Evolutionary conservation across 140 eudicot genomes (phyloP).

Genomic region (Senecio squalidus): DNA sequence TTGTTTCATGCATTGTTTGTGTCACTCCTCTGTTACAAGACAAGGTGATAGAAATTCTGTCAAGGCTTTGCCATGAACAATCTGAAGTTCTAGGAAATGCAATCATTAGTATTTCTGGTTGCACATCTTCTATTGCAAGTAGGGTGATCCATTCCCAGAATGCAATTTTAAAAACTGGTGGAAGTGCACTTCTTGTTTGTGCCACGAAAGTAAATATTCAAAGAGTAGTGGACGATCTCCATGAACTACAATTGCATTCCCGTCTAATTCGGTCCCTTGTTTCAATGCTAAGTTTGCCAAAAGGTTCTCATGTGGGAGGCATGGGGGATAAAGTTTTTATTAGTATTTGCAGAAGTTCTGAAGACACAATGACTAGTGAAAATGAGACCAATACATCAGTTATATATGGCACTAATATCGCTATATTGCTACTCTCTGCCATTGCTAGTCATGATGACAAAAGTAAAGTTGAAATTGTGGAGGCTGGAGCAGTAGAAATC

Average conservation of each 20-base stretch:
- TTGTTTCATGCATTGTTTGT: slow-evolving; percentile 70
- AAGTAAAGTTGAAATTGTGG: slow-evolving; percentile 67
- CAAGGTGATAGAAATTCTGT: slow-evolving; percentile 79
- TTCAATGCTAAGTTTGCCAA: slow-evolving; percentile 52
- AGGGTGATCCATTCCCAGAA: slow-evolving; percentile 68
- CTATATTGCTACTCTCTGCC: slow-evolving; percentile 85
- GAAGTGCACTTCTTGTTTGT: slow-evolving; percentile 86
- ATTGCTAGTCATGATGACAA: slow-evolving; percentile 71
- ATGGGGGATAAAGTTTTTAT: slow-evolving; percentile 43
- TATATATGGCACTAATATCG: slow-evolving; percentile 59
- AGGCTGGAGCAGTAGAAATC: slow-evolving; percentile 88
- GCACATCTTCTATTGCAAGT: slow-evolving; percentile 69
- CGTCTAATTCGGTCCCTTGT: slow-evolving; percentile 74
- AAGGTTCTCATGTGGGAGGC: slow-evolving; percentile 33
- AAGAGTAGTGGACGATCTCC: slow-evolving; percentile 66
- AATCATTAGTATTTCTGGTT: slow-evolving; percentile 50
- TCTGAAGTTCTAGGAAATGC: slow-evolving; percentile 63
- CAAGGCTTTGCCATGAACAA: slow-evolving; percentile 79
- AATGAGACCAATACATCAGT: slow-evolving; percentile 50
- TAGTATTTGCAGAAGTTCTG: slow-evolving; percentile 54
- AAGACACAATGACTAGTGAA: slow-evolving; percentile 37
- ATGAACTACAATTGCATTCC: slow-evolving; percentile 44
- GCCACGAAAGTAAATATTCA: slow-evolving; percentile 77
- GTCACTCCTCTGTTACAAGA: slow-evolving; percentile 68
- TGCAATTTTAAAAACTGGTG: slow-evolving; percentile 69